phyloP scores from a whole-genome alignment of 2,329 filamentous ascomycete species.

The Whalleya microplaca region DNA sequence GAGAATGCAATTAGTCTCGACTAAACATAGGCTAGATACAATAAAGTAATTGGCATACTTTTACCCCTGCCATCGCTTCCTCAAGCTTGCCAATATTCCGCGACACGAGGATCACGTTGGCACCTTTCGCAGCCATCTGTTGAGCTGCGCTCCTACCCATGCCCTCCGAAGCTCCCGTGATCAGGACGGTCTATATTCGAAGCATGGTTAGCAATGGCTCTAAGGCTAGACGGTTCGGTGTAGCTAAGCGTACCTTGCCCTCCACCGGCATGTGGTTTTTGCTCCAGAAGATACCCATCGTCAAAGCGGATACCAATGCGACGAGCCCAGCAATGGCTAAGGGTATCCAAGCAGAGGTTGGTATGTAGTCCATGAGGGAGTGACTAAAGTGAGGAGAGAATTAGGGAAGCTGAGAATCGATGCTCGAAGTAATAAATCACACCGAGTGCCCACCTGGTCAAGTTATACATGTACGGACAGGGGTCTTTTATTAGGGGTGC shows the following conservation, averaged over 20 bases:
- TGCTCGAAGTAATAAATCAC: slow-evolving; percentile 1
- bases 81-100: slow-evolving; percentile 77
- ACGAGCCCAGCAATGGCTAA: slow-evolving; percentile 36
- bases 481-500: neutral
- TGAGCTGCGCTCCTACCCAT: slow-evolving; percentile 80
- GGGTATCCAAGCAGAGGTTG: slow-evolving; percentile 21
- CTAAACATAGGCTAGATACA: neutral
- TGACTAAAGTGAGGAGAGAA: neutral
- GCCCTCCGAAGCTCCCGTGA: slow-evolving; percentile 92
- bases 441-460: too few relatives aligned
- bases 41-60: slow-evolving; percentile 17
- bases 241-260: slow-evolving; percentile 66
- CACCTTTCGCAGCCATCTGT: slow-evolving; percentile 79
- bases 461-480: neutral
- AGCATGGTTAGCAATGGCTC: slow-evolving; percentile 12
- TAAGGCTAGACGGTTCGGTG: slow-evolving; percentile 21
- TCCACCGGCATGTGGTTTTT: slow-evolving; percentile 83
- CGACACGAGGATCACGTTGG: slow-evolving; percentile 83
- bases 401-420: neutral
- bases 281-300: slow-evolving; percentile 70
- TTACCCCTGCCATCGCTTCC: slow-evolving; percentile 60
- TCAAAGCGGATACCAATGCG: slow-evolving; percentile 41
- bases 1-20: slow-evolving; percentile 4
- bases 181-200: slow-evolving; percentile 71
- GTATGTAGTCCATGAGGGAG: slow-evolving; percentile 23